These are phyloP conservation scores for Arthroderma uncinatum DNA, from an alignment of 2,329 filamentous ascomycete species.

Conservation along the genomic window DNA sequence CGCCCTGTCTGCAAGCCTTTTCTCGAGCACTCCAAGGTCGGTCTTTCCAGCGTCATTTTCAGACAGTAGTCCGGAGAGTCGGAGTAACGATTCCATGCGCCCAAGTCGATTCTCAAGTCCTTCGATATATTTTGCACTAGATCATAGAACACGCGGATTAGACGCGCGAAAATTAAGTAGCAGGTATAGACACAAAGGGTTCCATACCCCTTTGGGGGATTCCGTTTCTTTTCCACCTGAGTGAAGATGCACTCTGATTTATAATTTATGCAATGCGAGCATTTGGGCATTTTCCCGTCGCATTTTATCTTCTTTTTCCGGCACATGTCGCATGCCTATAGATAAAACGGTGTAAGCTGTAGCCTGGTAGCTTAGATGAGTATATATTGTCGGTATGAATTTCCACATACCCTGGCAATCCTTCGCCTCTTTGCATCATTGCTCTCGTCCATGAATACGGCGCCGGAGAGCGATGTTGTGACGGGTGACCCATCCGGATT, in stretches of 20 bases:
- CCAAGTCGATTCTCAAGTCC: conserved; percentile 86
- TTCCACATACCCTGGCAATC: conserved; percentile 63
- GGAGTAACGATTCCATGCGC: conserved; percentile 88
- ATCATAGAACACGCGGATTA: not conserved
- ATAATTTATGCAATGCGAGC: conserved; percentile 93
- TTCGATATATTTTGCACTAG: conserved; percentile 92
- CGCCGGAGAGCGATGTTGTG: conserved; percentile 37
- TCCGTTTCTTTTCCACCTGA: conserved; percentile 96
- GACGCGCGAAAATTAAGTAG: not conserved
- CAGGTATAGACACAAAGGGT: not conserved
- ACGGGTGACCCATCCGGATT: conserved; percentile 49
- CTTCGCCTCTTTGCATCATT: conserved; percentile 80
- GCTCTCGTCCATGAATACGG: conserved; percentile 38
- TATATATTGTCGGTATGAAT: not conserved
- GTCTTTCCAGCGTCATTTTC: conserved; percentile 78
- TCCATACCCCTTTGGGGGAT: conserved; percentile 83
- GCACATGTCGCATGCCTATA: conserved; percentile 87
- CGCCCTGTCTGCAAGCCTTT: conserved; percentile 50
- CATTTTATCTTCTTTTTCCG: conserved; percentile 92
- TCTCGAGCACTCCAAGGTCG: conserved; percentile 80
- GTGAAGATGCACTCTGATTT: conserved; percentile 97
- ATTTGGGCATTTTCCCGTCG: conserved; percentile 88
- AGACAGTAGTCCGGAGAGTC: conserved; percentile 72
- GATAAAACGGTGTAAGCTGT: not conserved
- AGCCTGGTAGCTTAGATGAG: not conserved